Conservation (phyloP, 257 asterid genomes). For the Solanum phureja region DNA sequence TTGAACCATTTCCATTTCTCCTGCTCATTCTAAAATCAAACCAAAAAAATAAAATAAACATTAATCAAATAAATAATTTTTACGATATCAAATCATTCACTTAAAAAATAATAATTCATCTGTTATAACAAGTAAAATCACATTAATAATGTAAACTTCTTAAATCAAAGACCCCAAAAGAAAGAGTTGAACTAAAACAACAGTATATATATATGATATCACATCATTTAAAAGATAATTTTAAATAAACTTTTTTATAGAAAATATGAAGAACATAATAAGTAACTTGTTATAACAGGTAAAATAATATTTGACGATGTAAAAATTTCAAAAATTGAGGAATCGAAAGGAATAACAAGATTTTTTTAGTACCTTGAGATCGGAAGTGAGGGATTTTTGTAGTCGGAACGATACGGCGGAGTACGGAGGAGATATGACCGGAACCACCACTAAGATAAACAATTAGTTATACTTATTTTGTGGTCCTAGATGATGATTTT, state of each 20-base stretch:
- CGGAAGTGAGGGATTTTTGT: background rate
- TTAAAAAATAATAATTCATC: background rate
- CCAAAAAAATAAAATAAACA: background rate
- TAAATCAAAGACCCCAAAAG: background rate
- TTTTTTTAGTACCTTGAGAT: background rate
- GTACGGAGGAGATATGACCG: background rate
- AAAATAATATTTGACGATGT: background rate
- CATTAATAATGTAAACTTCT: background rate
- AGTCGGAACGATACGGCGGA: background rate
- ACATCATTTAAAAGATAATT: background rate
- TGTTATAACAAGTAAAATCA: background rate
- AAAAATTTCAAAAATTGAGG: background rate
- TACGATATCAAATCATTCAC: background rate
- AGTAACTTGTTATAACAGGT: background rate
- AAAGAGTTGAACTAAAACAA: background rate
- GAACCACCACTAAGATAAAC: background rate
- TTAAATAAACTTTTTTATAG: background rate
- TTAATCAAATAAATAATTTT: background rate
- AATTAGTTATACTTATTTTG: conserved; percentile 13
- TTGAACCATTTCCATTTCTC: conserved; percentile 23
- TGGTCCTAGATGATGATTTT: conserved; percentile 16
- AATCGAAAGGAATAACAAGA: background rate
- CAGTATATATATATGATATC: background rate
- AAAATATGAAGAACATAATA: background rate
- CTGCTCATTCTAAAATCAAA: conserved; percentile 5